phyloP scores from a whole-genome alignment of 805 yeast species.

The Saturnispora diversa region DNA sequence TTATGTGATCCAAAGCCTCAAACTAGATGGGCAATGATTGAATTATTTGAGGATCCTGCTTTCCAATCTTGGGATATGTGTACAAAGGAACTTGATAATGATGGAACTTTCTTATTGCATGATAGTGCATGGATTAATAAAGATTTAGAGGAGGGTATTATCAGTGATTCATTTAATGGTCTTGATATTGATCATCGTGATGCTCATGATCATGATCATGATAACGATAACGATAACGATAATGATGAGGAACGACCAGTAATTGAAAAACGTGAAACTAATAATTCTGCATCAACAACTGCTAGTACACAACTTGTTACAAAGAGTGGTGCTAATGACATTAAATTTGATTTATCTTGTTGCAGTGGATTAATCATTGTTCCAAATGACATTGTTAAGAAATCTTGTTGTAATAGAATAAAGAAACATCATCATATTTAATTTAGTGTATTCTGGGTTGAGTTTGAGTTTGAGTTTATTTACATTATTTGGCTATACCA shows the following conservation, averaged over 20 bases:
- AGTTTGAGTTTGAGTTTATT: neutral
- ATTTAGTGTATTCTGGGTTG: too few relatives aligned
- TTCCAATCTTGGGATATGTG: constrained; percentile 59
- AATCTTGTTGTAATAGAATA: constrained; percentile 16
- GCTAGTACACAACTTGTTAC: constrained; percentile 10
- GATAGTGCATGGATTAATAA: constrained; percentile 4
- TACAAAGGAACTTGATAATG: constrained; percentile 37
- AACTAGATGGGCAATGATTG: constrained; percentile 51
- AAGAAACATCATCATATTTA: constrained; percentile 18
- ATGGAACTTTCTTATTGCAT: constrained; percentile 15
- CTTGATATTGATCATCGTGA: neutral
- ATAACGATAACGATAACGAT: constrained; percentile 8
- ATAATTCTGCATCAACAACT: constrained; percentile 3
- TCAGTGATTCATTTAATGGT: too few relatives aligned
- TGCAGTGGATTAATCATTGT: constrained; percentile 20
- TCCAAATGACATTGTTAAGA: constrained; percentile 21
- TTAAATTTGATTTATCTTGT: constrained; percentile 15
- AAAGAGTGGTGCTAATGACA: constrained; percentile 9
- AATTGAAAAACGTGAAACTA: constrained; percentile 17
- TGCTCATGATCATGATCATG: neutral
- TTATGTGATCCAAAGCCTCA: constrained; percentile 55
- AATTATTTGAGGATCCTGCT: constrained; percentile 60
- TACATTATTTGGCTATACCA: too few relatives aligned
- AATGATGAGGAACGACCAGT: constrained; percentile 18
- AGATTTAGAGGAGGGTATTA: constrained; percentile 6